Base-by-base conservation (phyloP, 495 filamentous ascomycete species). In the Tuber magnatum region DNA sequence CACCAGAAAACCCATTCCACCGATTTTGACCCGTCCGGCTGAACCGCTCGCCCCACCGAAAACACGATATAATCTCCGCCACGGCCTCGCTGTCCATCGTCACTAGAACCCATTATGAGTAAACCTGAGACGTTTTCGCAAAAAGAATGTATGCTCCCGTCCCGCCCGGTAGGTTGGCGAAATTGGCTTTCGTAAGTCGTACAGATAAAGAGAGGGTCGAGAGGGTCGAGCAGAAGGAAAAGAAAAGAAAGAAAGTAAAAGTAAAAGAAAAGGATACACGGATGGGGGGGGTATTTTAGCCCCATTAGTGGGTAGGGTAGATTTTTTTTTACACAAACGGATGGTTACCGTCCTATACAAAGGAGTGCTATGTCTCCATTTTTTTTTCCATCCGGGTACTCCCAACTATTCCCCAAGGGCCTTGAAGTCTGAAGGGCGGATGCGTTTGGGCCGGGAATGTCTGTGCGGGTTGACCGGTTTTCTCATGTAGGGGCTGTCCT, bases 381-480 rank as follows among this genome's bases (percentile, higher is more conserved):
- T 46, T 65, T 28, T 24, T n/a, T 61, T 42, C 70, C 46, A 28
- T 28, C 46, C 35, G 9, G 70, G 41, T 0, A 35, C 35, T 65
- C 56, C 56, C 40, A 16, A 72, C 69, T 80, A 80, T 75, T 80
- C 81, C 39, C 81, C 81, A 24, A 82, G 51, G 28, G 81, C 81
- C 61, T 82, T 82, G 68, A 82, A 97, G 84, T 99, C 96, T 82
- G 92, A 94, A 28, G 93, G 93, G 69, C 95, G 87, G 73, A 91
- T 89, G 77, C 91, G 85, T 76, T 92, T 89, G 75, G 93, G 90
- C 73, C 91, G 86, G 74, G 92, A 91, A 81, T 96, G 92, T 74
- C 95, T 90, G 81, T 97, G 93, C 18, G 94, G 95, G 82, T 99
- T 99, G 72, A 98, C 92, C 2, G 95, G 95, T 82, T 97, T 94